Evolutionary conservation across 371 early-diverging fungal species (phyloP).

Genomic region (Mortierella sp.): DNA sequence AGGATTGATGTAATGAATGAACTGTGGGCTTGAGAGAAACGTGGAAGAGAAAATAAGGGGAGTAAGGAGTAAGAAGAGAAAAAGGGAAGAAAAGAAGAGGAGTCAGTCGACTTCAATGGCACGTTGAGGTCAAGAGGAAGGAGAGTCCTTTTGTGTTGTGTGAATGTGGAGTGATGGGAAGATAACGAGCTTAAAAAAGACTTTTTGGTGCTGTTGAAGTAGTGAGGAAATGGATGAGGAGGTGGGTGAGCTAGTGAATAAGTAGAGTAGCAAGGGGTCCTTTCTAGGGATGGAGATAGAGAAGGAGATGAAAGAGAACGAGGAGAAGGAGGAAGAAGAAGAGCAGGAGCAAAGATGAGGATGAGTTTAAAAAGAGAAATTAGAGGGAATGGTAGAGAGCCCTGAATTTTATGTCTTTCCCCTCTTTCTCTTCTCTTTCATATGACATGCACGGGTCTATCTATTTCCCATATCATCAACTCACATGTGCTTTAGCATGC

Average conservation of each 20-base stretch:
- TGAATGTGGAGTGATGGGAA: background rate
- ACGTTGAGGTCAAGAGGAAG: background rate
- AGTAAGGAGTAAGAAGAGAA: background rate
- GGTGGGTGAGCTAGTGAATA: no score
- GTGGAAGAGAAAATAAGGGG: conserved; percentile 1
- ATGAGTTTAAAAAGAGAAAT: background rate
- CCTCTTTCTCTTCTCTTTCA: background rate
- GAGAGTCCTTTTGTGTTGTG: background rate
- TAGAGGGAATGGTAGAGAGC: background rate
- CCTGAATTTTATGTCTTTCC: background rate
- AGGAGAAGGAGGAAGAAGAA: background rate
- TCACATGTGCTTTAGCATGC: conserved; percentile 1
- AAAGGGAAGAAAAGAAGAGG: background rate
- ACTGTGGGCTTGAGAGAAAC: background rate
- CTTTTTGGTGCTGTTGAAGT: no score
- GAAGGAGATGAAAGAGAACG: background rate
- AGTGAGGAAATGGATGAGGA: no score
- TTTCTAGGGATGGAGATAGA: background rate
- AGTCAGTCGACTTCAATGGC: background rate
- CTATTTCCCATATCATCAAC: background rate
- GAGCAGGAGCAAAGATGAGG: background rate
- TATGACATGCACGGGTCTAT: conserved; percentile 10
- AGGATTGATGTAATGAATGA: background rate
- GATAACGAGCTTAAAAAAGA: background rate
- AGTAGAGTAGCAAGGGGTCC: background rate